phyloP scores from a whole-genome alignment of 352 stramenopile genomes.

The Globisporangium iwayamae region DNA sequence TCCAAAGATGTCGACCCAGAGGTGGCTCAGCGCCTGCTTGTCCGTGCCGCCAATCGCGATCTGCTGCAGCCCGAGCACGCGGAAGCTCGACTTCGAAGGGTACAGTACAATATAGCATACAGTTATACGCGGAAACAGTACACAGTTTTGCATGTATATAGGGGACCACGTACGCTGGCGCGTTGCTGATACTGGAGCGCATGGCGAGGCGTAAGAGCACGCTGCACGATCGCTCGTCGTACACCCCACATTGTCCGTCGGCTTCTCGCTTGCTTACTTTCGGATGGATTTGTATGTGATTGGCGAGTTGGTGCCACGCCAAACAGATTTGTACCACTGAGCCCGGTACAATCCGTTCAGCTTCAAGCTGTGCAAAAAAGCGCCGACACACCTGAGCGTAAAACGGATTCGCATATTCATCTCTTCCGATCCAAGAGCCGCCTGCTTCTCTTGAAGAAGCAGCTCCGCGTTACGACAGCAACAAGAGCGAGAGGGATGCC shows the following conservation, averaged over 20 bases:
- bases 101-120: not conserved
- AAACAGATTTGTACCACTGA: not conserved
- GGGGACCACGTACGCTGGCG: slow-evolving; percentile 13
- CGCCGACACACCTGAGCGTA: no score
- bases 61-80: slow-evolving; percentile 97
- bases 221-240: slow-evolving; percentile 10
- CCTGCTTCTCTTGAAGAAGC: no score
- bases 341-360: not conserved
- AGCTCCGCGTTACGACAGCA: no score
- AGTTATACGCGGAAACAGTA: not conserved
- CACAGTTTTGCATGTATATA: not conserved
- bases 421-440: no score
- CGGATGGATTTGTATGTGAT: not conserved
- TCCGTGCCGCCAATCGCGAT: slow-evolving; percentile 92
- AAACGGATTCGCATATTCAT: no score
- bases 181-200: slow-evolving; percentile 20
- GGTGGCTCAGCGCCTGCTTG: slow-evolving; percentile 82
- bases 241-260: not conserved
- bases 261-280: not conserved
- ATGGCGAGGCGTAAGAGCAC: not conserved
- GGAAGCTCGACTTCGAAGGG: slow-evolving; percentile 74
- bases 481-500: no score
- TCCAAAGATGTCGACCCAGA: slow-evolving; percentile 86
- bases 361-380: not conserved
- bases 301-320: not conserved